Conservation (phyloP, 371 early-diverging fungal genomes). For the Zopfochytrium polystomum region DNA sequence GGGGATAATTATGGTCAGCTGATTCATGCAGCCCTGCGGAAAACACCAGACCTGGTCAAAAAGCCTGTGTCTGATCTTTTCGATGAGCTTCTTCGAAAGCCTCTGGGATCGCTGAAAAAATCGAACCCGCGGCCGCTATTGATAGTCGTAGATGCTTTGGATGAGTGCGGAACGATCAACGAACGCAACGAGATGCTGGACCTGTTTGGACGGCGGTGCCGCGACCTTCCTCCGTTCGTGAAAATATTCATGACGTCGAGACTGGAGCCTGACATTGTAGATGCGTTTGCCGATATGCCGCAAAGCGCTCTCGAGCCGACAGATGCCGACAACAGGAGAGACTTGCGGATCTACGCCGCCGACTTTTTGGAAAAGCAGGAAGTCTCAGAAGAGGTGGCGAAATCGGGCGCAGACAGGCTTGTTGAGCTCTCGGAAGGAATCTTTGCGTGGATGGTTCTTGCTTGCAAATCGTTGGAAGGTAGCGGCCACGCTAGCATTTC, state of each 20-base stretch:
- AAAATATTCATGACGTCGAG: slow-evolving; percentile 25
- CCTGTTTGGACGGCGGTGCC: slow-evolving; percentile 16
- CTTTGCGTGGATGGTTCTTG: slow-evolving; percentile 22
- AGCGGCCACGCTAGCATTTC: neutral
- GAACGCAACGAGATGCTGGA: slow-evolving; percentile 20
- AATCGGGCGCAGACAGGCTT: slow-evolving; percentile 7
- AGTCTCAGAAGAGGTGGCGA: neutral
- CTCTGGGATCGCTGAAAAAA: slow-evolving; percentile 1
- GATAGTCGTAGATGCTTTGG: slow-evolving; percentile 27
- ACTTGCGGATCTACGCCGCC: slow-evolving; percentile 7
- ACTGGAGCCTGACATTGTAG: slow-evolving; percentile 25
- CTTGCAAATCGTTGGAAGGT: slow-evolving; percentile 8
- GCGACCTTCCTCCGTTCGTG: slow-evolving; percentile 13
- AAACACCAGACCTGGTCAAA: neutral
- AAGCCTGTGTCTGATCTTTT: slow-evolving; percentile 12
- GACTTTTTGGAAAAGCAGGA: slow-evolving; percentile 7
- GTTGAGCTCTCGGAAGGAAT: slow-evolving; percentile 15
- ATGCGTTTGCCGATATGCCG: slow-evolving; percentile 8
- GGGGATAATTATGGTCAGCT: slow-evolving; percentile 6
- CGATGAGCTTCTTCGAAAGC: slow-evolving; percentile 1
- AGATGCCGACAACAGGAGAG: slow-evolving; percentile 17
- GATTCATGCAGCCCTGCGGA: slow-evolving; percentile 2
- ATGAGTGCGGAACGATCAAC: slow-evolving; percentile 24
- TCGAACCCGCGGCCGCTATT: slow-evolving; percentile 12
- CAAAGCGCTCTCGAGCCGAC: slow-evolving; percentile 6